These are phyloP conservation scores for Trichophyton verrucosum DNA, from an alignment of 2,329 filamentous ascomycete species.

Conservation along the genomic window DNA sequence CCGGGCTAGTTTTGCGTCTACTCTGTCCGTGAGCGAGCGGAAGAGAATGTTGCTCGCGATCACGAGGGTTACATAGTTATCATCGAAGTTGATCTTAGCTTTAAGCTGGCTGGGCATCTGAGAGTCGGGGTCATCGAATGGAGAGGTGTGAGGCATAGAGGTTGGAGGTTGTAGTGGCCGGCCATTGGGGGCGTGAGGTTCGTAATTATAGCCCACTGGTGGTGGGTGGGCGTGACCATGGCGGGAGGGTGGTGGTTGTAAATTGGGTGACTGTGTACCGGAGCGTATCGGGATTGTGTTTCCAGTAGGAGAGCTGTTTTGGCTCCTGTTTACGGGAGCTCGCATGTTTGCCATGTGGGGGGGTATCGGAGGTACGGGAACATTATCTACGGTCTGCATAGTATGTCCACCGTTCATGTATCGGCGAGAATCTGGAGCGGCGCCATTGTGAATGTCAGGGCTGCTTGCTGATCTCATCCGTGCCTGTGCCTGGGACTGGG, in stretches of 20 bases:
- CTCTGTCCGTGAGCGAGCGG: conserved; percentile 83
- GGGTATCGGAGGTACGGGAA: conserved; percentile 68
- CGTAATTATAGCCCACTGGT: conserved; percentile 28
- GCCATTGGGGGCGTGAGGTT: conserved; percentile 24
- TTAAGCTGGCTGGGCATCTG: conserved; percentile 66
- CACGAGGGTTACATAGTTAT: conserved; percentile 88
- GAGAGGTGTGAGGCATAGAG: conserved; percentile 18
- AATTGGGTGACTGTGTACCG: conserved; percentile 58
- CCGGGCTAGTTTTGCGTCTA: conserved; percentile 84
- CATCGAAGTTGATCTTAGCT: conserved; percentile 86
- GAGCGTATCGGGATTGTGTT: conserved; percentile 54
- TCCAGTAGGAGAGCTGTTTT: conserved; percentile 64
- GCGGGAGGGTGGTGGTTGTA: conserved; percentile 43
- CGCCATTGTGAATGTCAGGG: conserved; percentile 70
- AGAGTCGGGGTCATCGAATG: conserved; percentile 29
- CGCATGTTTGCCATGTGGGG: conserved; percentile 52
- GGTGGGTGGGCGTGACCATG: conserved; percentile 20
- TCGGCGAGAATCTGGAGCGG: conserved; percentile 37
- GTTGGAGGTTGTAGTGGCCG: conserved; percentile 15
- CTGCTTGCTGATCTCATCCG: conserved; percentile 86
- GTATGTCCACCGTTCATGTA: conserved; percentile 44
- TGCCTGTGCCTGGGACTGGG: conserved; percentile 45
- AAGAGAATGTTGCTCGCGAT: conserved; percentile 93
- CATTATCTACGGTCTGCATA: conserved; percentile 41
- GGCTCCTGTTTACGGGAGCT: conserved; percentile 58